Evolutionary conservation across 164 flowering plant species (phyloP), one percentile per base, ranked within the genome.

Genomic region (Echeveria elegans): DNA sequence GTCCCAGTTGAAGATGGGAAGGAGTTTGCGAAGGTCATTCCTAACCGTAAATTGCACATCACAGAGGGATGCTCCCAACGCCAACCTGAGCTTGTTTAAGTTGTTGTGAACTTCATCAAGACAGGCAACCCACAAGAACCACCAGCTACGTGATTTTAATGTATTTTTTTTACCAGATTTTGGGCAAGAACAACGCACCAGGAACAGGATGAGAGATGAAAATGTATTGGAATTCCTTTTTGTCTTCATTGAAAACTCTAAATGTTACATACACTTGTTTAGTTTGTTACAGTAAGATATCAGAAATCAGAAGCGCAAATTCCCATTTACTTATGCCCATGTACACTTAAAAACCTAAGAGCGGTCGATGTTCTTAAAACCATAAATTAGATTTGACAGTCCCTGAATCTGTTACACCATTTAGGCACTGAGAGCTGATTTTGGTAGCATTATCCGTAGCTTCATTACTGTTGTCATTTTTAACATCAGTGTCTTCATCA

Each of bases 1-100:
- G 77, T 94, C 64, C 87, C 93, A 1, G 82, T 84, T 30, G 85
- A 81, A 74, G 96, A 88, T 79, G 96, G 95, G 4, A 11, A 67
- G 23, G 85, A 85, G 74, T 83, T 91, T 75, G 76, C 81, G 31
- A 88, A 91, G 81, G 73, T 84, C 69, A 82, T 94, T 76, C 85
- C 89, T 0, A 90, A 88, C 73, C 96, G 91, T 82, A 76, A 76
- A 60, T 66, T 89, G 26, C 84, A 80, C 43, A 72, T 89, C 15
- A 67, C 90, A 41, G 86, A 89, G 74, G 89, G 94, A 71, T 94
- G 80, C 79, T 72, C 80, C 63, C 65, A 71, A 0, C 91, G 89
- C 72, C 90, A 81, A 77, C 64, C 70, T 65, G 83, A 90, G 72
- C 73, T 93, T 66, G 79, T 72, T 30, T 74, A 86, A 6, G 71